phyloP scores from a whole-genome alignment of 202 grass and related monocot species.

The Zizania palustris region DNA sequence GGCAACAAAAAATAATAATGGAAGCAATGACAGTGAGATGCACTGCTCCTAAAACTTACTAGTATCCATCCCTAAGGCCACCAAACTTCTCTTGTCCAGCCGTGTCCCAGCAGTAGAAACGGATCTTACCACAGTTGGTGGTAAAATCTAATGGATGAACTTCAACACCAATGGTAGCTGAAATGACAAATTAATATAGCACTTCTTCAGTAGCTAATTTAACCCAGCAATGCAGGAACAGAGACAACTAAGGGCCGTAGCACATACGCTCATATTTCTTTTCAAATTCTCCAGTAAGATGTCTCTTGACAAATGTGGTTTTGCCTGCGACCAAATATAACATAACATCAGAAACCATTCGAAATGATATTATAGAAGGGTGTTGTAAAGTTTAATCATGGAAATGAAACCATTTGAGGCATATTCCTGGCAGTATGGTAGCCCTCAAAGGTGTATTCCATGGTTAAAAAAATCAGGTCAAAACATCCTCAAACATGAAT shows the following conservation, averaged over 20 bases:
- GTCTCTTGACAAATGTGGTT: slow-evolving; percentile 89
- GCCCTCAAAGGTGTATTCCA: neutral
- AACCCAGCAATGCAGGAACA: neutral
- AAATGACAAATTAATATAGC: neutral
- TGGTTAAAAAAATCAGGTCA: too few species aligned
- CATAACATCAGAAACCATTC: neutral
- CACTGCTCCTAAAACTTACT: slow-evolving; percentile 48
- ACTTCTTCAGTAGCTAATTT: neutral
- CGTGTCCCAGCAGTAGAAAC: slow-evolving; percentile 91
- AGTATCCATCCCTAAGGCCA: slow-evolving; percentile 88
- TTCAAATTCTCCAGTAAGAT: slow-evolving; percentile 87
- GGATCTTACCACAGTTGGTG: slow-evolving; percentile 86
- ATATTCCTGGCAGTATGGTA: neutral
- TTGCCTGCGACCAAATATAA: slow-evolving; percentile 51
- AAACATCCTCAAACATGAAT: neutral
- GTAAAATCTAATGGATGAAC: slow-evolving; percentile 81
- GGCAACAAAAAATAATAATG: too few species aligned
- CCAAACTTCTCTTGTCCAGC: slow-evolving; percentile 89
- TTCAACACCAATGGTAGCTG: slow-evolving; percentile 90
- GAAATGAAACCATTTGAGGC: neutral
- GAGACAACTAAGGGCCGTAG: neutral
- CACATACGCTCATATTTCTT: slow-evolving; percentile 78
- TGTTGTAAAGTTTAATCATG: neutral
- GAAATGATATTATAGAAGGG: neutral
- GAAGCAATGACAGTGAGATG: neutral